Evolutionary conservation across 78 protist species (phyloP).

Genomic region (Anaeramoeba flamelloides): DNA sequence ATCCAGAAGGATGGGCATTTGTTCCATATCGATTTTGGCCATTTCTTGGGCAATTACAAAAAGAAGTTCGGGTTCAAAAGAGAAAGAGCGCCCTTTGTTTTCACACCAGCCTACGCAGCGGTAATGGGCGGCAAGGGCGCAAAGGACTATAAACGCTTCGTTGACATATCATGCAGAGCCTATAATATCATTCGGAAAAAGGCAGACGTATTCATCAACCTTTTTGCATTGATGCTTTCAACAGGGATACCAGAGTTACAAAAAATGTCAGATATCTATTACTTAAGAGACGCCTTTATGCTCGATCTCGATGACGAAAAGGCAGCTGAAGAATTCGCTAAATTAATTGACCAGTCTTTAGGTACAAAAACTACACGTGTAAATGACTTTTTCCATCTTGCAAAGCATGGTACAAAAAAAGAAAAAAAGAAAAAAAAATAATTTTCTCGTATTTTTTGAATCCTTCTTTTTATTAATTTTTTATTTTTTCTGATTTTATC

Average conservation of each 20-base stretch:
- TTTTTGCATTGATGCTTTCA: constrained; percentile 63
- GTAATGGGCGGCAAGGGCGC: constrained; percentile 42
- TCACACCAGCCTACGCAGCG: constrained; percentile 49
- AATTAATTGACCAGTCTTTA: constrained; percentile 7
- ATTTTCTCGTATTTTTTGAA: too few species aligned
- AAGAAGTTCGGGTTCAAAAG: constrained; percentile 47
- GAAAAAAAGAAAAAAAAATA: too few species aligned
- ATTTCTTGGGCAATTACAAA: constrained; percentile 60
- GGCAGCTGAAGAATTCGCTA: constrained; percentile 1
- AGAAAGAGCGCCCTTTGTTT: constrained; percentile 84
- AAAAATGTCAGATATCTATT: constrained; percentile 36
- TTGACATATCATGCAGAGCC: constrained; percentile 47
- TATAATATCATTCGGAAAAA: constrained; percentile 50
- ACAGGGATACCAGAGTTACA: constrained; percentile 79
- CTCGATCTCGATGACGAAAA: constrained; percentile 42
- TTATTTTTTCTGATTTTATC: too few species aligned
- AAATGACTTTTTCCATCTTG: constrained; percentile 9
- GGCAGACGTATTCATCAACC: constrained; percentile 44
- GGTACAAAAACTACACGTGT: constrained; percentile 2
- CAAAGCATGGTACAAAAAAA: too few species aligned
- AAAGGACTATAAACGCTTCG: constrained; percentile 30
- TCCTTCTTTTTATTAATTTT: too few species aligned
- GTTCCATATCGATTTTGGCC: constrained; percentile 75
- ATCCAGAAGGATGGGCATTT: constrained; percentile 54
- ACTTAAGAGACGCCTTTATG: constrained; percentile 29